A percentile compares a stretch with the other conserved stretches of the same genome.
These are phyloP conservation scores for Brassica nigra DNA, from an alignment of 345 rosid species.

Conservation along the genomic window DNA sequence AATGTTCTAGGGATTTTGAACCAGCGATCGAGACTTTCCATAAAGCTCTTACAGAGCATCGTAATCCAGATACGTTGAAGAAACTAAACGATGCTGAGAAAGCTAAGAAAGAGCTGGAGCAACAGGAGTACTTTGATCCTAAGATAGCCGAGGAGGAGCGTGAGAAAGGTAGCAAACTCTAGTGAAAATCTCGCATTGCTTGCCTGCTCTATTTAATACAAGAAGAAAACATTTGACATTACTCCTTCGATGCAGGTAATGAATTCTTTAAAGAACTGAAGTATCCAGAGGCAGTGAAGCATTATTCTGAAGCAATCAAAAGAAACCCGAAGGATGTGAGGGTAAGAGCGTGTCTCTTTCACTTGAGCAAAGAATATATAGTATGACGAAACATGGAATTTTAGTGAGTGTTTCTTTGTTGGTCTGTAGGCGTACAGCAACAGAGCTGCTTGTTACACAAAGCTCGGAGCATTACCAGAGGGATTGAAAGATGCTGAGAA, in stretches of 20 bases:
- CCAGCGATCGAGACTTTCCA: conserved; percentile 90
- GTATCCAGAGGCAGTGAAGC: conserved; percentile 90
- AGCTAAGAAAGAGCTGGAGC: conserved; percentile 90
- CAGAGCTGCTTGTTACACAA: conserved; percentile 97
- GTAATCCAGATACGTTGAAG: conserved; percentile 94
- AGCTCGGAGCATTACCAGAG: conserved; percentile 89
- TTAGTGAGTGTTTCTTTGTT: neutral
- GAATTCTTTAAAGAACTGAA: conserved; percentile 85
- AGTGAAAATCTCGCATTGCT: neutral
- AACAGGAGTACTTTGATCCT: conserved; percentile 90
- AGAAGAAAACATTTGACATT: neutral
- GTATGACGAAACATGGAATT: neutral
- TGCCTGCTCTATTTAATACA: neutral
- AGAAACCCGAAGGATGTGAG: conserved; percentile 76
- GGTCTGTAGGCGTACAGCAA: conserved; percentile 74
- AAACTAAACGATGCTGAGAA: conserved; percentile 90
- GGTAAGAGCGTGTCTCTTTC: conserved; percentile 42
- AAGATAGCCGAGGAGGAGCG: conserved; percentile 90
- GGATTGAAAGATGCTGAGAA: conserved; percentile 96
- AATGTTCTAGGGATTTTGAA: conserved; percentile 74
- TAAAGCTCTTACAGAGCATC: conserved; percentile 98
- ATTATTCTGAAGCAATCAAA: conserved; percentile 83
- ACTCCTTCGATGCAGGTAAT: conserved; percentile 54
- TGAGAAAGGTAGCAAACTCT: conserved; percentile 68
- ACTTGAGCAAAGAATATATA: neutral